Conservation (phyloP, 2,329 filamentous ascomycete species). For the Westerdykella aurantiaca region DNA sequence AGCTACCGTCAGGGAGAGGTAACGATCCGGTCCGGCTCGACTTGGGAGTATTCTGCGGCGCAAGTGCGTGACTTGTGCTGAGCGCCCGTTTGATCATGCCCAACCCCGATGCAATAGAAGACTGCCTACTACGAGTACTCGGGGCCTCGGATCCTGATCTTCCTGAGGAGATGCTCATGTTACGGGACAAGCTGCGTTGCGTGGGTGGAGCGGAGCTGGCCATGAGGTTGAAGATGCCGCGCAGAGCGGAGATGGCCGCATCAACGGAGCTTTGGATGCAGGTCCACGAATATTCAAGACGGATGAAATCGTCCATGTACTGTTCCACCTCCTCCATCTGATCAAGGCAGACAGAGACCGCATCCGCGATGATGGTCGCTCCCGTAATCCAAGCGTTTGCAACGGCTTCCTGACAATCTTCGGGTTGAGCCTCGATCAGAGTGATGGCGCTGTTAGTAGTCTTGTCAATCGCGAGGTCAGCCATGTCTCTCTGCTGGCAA, state of each 20-base stretch:
- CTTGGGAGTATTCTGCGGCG: conserved; percentile 8
- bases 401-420: conserved; percentile 37
- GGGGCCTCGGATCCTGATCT: conserved; percentile 11
- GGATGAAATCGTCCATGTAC: conserved; percentile 42
- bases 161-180: conserved; percentile 25
- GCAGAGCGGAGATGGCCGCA: conserved; percentile 38
- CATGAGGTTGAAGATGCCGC: conserved; percentile 45
- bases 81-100: conserved; percentile 22
- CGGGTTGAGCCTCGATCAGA: conserved; percentile 41
- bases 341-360: conserved; percentile 39
- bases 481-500: conserved; percentile 42
- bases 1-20: conserved; percentile 32
- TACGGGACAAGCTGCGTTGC: conserved; percentile 17
- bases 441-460: conserved; percentile 41
- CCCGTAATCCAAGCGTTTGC: conserved; percentile 44
- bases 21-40: conserved; percentile 15
- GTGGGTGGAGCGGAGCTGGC: conserved; percentile 14
- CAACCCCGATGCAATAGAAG: conserved; percentile 24
- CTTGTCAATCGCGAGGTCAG: conserved; percentile 44
- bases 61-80: conserved; percentile 14
- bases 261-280: conserved; percentile 40
- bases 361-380: conserved; percentile 42
- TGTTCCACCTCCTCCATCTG: conserved; percentile 38
- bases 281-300: conserved; percentile 42
- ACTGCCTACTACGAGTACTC: conserved; percentile 15